Evolutionary conservation across 345 rosid genomes (phyloP), one percentile per base, ranked within the genome.

Genomic region (Draba incana): DNA sequence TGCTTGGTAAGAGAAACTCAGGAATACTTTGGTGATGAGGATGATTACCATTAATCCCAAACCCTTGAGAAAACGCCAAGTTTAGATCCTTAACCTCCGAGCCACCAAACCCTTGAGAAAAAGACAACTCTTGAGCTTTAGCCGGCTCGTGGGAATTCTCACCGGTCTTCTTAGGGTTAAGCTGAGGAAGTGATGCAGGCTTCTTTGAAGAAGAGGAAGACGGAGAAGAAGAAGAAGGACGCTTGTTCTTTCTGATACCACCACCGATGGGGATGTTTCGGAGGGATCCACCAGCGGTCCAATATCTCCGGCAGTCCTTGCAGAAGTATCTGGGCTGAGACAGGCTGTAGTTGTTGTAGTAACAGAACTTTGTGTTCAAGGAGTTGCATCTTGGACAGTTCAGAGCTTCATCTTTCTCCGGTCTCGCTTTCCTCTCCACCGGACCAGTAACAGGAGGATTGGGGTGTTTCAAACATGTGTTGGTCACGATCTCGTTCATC

Each of bases 201-300:
- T 79, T 87, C 12, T 76, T 83, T 1, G 85, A 77, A 24, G 85
- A 51, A 0, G 82, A 65, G 10, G 84, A 55, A 0, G 84, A 70
- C 1, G 85, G 56, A 8, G 92, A 81, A 4, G 79, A 52, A 33
- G 75, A 76, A 14, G 84, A 52, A 0, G 81, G 68, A 15, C 96
- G 79, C 76, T 86, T 95, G 84, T 92, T 95, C 92, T 92, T 94
- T 42, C 99, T 77, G 50, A 96, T 75, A 61, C 89, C 96, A 15
- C 99, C 99, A 4, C 99, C 99, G 14, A 95, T 88, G 20, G 99
- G 99, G 63, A 95, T 95, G 71, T 88, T 95, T 44, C 98, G 75
- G 0, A 92, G 84, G 23, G 99, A 92, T 2, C 99, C 99, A 28
- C 99, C 99, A 76, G 86, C 90, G 23, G 99, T 95, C 99, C 99